Evolutionary conservation across 208 protist species (phyloP).

Genomic region (Crithidia bombi): DNA sequence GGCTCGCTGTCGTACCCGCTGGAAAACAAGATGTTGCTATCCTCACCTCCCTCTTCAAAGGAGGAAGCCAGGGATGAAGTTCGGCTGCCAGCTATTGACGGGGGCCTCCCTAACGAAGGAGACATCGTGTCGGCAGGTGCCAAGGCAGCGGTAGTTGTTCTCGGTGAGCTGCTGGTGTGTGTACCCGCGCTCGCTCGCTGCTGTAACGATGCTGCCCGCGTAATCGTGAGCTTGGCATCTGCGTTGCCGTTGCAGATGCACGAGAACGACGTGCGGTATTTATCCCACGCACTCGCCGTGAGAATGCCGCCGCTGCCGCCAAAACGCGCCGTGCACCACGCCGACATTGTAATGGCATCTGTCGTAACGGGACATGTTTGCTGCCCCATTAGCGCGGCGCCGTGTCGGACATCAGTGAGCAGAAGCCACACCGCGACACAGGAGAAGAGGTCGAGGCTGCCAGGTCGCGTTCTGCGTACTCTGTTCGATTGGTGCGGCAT

Average conservation of each 20-base stretch:
- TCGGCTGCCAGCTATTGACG: too few relatives aligned
- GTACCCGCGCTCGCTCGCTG: not conserved
- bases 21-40: too few relatives aligned
- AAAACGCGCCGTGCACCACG: conserved; percentile 25
- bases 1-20: not conserved
- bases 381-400: conserved; percentile 5
- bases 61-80: too few relatives aligned
- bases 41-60: too few relatives aligned
- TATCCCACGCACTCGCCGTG: conserved; percentile 13
- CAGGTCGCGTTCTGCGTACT: too few relatives aligned
- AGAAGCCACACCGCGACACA: not conserved
- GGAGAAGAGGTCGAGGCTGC: not conserved
- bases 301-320: conserved; percentile 28
- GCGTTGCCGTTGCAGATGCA: conserved; percentile 38
- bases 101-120: too few relatives aligned
- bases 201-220: not conserved
- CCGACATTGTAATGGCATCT: not conserved
- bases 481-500: too few relatives aligned
- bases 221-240: conserved; percentile 5
- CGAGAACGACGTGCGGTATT: not conserved
- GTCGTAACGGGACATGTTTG: conserved; percentile 8
- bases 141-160: not conserved
- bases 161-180: not conserved
- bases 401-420: not conserved
- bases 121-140: not conserved